Conservation (phyloP, 345 rosid genomes). For the Camelina sativa region DNA sequence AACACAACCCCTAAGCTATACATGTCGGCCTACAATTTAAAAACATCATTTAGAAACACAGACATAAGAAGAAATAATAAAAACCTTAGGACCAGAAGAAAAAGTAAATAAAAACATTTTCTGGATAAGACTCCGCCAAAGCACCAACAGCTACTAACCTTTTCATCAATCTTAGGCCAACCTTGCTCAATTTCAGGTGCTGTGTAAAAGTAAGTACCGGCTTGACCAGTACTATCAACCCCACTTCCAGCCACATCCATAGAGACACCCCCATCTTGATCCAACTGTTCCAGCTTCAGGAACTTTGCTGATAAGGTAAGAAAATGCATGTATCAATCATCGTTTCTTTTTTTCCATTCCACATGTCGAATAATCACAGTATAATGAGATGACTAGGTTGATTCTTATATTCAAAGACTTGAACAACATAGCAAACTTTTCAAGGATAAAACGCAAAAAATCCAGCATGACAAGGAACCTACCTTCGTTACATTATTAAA, state of each 20-base stretch:
- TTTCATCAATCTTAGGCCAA: constrained; percentile 99
- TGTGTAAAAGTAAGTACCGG: constrained; percentile 94
- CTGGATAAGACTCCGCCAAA: constrained; percentile 28
- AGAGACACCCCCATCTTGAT: constrained; percentile 69
- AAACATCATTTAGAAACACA: constrained; percentile 23
- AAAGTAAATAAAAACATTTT: constrained; percentile 20
- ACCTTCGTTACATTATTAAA: constrained; percentile 3
- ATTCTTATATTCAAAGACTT: constrained; percentile 14
- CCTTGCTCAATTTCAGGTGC: constrained; percentile 99
- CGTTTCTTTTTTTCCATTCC: constrained; percentile 14
- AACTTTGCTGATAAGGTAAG: constrained; percentile 72
- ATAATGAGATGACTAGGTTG: constrained; percentile 12
- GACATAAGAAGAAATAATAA: constrained; percentile 7
- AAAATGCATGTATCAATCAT: constrained; percentile 21
- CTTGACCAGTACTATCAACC: constrained; percentile 86
- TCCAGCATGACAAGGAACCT: constrained; percentile 26
- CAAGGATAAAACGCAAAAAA: constrained; percentile 11
- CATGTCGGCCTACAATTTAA: constrained; percentile 84
- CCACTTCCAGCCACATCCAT: constrained; percentile 73
- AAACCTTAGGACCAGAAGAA: constrained; percentile 21
- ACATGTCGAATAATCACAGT: constrained; percentile 2
- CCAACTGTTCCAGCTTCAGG: constrained; percentile 92
- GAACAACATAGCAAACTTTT: constrained; percentile 13
- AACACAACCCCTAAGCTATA: constrained; percentile 94
- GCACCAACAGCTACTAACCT: constrained; percentile 53